Evolutionary conservation across 1,284 basidiomycete genomes (phyloP).

Genomic region (Ceratobasidium sp.): DNA sequence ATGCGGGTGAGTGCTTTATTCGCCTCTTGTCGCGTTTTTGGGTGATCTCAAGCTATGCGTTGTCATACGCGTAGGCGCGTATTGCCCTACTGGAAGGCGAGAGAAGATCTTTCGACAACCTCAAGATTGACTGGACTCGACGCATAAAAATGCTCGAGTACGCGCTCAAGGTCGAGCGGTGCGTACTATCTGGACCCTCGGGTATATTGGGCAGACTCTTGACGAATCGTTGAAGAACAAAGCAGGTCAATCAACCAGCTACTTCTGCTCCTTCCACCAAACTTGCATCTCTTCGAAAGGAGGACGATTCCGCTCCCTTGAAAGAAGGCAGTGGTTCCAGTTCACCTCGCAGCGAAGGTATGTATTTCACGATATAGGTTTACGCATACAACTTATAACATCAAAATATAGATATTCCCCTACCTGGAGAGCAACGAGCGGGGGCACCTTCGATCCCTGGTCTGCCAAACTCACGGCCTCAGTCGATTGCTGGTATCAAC

Average conservation of each 20-base stretch:
- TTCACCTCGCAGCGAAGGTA: constrained; percentile 84
- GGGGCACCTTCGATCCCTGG: constrained; percentile 46
- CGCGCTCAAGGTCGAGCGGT: constrained; percentile 93
- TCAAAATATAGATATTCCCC: constrained; percentile 67
- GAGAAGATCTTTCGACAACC: constrained; percentile 94
- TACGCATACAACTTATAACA: constrained; percentile 29
- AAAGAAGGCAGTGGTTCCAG: constrained; percentile 75
- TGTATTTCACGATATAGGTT: constrained; percentile 42
- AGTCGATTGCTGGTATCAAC: constrained; percentile 42
- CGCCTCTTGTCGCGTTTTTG: constrained; percentile 46
- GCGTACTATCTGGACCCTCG: constrained; percentile 50
- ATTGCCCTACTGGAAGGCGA: constrained; percentile 99
- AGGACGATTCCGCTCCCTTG: constrained; percentile 58
- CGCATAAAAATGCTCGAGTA: constrained; percentile 99
- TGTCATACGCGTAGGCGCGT: constrained; percentile 70
- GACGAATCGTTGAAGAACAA: constrained; percentile 66
- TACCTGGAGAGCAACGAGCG: constrained; percentile 67
- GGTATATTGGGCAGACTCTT: constrained; percentile 34
- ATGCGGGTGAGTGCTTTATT: constrained; percentile 82
- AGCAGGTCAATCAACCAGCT: constrained; percentile 73
- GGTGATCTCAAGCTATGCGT: constrained; percentile 50
- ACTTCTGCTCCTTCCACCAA: constrained; percentile 68
- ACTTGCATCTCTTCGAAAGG: constrained; percentile 66
- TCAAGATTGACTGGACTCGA: constrained; percentile 94
- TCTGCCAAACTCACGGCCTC: constrained; percentile 55